phyloP scores from a whole-genome alignment of 345 rosid genomes.

The Eucalyptus virginea region DNA sequence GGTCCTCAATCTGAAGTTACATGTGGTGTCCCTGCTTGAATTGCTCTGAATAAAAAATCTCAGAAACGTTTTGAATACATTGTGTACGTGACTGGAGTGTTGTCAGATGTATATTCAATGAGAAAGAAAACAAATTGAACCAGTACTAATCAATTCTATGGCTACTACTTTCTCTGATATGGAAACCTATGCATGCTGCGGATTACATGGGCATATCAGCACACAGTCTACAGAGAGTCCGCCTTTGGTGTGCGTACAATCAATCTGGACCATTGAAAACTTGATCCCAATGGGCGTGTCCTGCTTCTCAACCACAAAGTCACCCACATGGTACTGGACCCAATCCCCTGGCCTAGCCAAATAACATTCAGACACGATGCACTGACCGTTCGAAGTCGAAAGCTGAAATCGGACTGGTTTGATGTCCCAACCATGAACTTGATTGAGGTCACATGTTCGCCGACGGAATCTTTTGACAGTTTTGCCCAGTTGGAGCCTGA shows the following conservation, averaged over 20 bases:
- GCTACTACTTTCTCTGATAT: background rate
- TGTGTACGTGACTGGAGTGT: background rate
- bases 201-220: constrained; percentile 1
- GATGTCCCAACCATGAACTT: constrained; percentile 28
- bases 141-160: background rate
- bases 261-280: constrained; percentile 30
- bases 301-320: constrained; percentile 1
- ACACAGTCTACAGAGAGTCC: constrained; percentile 20
- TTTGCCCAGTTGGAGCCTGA: constrained; percentile 23
- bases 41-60: background rate
- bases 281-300: background rate
- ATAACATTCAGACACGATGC: constrained; percentile 1
- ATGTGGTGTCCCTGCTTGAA: background rate
- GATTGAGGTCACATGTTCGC: constrained; percentile 1
- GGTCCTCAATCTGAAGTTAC: background rate
- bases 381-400: constrained; percentile 13
- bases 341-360: constrained; percentile 10
- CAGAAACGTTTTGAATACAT: background rate
- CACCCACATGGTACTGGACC: constrained; percentile 17
- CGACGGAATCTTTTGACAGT: constrained; percentile 5
- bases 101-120: background rate
- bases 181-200: background rate
- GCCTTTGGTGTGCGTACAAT: constrained; percentile 27
- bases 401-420: constrained; percentile 23
- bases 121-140: background rate